A percentile compares a stretch with the other conserved stretches of the same genome.
phyloP scores from a whole-genome alignment of 768 basidiomycete genomes.

The Daedaleopsis sinensis region DNA sequence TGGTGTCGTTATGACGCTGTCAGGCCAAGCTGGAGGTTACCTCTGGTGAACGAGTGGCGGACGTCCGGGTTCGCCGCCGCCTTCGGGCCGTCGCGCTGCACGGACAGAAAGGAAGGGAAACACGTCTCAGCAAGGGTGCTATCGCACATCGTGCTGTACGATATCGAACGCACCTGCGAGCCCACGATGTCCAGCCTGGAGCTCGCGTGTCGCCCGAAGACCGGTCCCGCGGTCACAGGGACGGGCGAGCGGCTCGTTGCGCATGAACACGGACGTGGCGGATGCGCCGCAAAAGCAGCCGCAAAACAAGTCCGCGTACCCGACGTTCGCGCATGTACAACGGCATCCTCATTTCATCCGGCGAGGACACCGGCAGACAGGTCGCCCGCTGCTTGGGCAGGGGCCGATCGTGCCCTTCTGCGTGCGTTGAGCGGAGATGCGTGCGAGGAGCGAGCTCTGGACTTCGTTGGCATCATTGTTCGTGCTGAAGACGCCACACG shows the following conservation, averaged over 20 bases:
- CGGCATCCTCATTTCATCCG: constrained; percentile 60
- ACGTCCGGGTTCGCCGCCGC: constrained; percentile 47
- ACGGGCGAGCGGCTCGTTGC: constrained; percentile 73
- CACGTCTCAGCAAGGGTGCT: constrained; percentile 13
- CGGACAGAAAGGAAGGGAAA: constrained; percentile 10
- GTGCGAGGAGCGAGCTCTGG: constrained; percentile 72
- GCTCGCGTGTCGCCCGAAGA: constrained; percentile 76
- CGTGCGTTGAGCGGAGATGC: constrained; percentile 70
- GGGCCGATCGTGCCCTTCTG: constrained; percentile 53
- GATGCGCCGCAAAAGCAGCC: constrained; percentile 46
- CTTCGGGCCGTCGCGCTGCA: constrained; percentile 50
- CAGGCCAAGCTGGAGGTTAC: constrained; percentile 66
- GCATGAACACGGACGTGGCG: constrained; percentile 73
- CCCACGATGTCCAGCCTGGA: constrained; percentile 72
- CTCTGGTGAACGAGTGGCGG: constrained; percentile 78
- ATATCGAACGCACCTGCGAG: constrained; percentile 55
- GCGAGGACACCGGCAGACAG: constrained; percentile 61
- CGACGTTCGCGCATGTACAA: constrained; percentile 63
- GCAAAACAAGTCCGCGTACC: constrained; percentile 88
- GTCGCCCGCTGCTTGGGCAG: constrained; percentile 53
- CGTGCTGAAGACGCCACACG: constrained; percentile 70
- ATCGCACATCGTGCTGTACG: constrained; percentile 8
- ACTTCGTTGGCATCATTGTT: constrained; percentile 81
- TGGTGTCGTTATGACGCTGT: constrained; percentile 56
- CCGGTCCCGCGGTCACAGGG: constrained; percentile 84